These are phyloP conservation scores for Coemansia sp. DNA, from an alignment of 192 early-diverging fungal species.

Conservation along the genomic window DNA sequence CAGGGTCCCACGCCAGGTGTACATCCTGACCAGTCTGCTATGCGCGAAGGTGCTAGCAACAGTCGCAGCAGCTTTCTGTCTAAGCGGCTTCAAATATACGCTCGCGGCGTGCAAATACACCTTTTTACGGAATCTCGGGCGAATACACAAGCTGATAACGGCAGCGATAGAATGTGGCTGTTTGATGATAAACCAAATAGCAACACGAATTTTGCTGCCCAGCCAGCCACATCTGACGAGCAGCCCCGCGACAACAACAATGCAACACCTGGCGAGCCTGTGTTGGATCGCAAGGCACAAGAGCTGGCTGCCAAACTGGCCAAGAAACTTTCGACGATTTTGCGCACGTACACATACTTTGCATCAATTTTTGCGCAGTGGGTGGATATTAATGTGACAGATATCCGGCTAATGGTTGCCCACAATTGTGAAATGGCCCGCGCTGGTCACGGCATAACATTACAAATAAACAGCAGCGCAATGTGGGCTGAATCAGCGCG, in stretches of 20 bases:
- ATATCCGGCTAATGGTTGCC: conserved; percentile 39
- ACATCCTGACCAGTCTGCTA: conserved; percentile 1
- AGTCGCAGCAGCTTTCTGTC: conserved; percentile 16
- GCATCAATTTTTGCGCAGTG: conserved; percentile 50
- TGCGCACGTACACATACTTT: conserved; percentile 51
- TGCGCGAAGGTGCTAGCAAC: neutral
- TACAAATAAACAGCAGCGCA: conserved; percentile 33
- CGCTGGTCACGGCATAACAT: conserved; percentile 44
- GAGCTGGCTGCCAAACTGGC: conserved; percentile 42
- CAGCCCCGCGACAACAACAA: neutral
- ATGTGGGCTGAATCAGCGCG: conserved; percentile 53
- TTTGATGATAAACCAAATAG: conserved; percentile 7
- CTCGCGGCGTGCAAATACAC: conserved; percentile 45
- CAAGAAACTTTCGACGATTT: conserved; percentile 30
- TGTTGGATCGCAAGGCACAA: conserved; percentile 29
- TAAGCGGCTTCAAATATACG: conserved; percentile 49
- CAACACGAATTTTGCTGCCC: neutral
- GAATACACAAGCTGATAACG: neutral
- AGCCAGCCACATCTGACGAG: neutral
- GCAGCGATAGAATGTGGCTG: conserved; percentile 25
- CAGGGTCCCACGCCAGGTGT: neutral
- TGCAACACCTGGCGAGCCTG: conserved; percentile 8
- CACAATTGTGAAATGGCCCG: conserved; percentile 45
- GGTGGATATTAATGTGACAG: conserved; percentile 46
- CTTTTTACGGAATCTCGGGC: conserved; percentile 15